Evolutionary conservation across 2,329 filamentous ascomycete genomes (phyloP).

Genomic region (Leptographium procerum): DNA sequence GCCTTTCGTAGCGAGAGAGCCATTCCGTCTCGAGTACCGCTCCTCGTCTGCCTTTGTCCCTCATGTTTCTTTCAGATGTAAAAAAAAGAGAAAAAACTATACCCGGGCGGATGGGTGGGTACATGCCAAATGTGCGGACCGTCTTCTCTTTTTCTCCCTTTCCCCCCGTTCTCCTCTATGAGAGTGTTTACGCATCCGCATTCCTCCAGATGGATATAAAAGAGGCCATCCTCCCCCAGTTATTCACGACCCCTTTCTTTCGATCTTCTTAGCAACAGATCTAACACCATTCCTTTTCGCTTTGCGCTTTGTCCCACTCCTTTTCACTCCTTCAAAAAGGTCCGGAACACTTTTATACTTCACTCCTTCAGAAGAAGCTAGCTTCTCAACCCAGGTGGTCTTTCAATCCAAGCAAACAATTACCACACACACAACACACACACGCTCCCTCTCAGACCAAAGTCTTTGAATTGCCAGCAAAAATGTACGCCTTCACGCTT

Average conservation of each 20-base stretch:
- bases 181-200: not conserved
- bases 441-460: not conserved
- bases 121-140: not conserved
- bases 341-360: not conserved
- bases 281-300: not conserved
- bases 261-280: not conserved
- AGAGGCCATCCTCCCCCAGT: not conserved
- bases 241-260: not conserved
- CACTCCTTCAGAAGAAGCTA: not conserved
- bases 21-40: not conserved
- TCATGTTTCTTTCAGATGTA: not conserved
- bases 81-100: not conserved
- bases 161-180: not conserved
- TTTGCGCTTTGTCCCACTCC: not conserved
- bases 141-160: too few species aligned
- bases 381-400: not conserved
- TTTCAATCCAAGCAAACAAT: not conserved
- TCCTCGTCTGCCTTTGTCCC: not conserved
- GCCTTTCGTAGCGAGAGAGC: not conserved
- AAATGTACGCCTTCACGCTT: constrained; percentile 1
- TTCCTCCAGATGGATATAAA: not conserved
- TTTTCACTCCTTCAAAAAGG: not conserved
- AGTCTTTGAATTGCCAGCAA: not conserved
- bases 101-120: not conserved
- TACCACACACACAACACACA: not conserved